Evolutionary conservation across 164 flowering plant genomes (phyloP), one percentile per base, ranked within the genome.

Genomic region (Echeveria elegans): DNA sequence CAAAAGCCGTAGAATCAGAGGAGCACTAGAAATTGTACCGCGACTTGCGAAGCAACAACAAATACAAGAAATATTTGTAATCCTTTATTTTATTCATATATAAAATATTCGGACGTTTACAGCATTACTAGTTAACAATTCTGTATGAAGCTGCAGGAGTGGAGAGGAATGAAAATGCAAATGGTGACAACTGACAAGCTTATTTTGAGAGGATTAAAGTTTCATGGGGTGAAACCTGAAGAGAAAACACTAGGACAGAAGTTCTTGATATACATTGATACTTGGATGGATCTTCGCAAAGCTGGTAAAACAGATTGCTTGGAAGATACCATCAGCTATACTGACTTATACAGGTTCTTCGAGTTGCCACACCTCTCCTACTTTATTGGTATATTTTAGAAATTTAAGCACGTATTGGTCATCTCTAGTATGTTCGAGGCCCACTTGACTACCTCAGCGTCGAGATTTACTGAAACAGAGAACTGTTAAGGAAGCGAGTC

Each of bases 171-270:
- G 74, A 68, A 1, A 29, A 80, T 19, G 14, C 47, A 7, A 82
- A 64, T 60, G 97, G 92, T n/a, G 98, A 93, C n/a, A n/a, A n/a
- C n/a, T n/a, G n/a, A n/a, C 75, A 93, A 87, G 68, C 96, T 93
- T n/a, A 76, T 90, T 29, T 34, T 93, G n/a, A 83, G 87, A 75
- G 98, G 97, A 4, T 74, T 90, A 74, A 83, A 68, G 76, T 90
- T 93, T 72, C 97, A 93, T 78, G 98, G 98, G 31, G 97, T 88
- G 52, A 82, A 83, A 64, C 73, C 71, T 23, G 96, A 87, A 76
- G 97, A 93, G 68, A 86, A 69, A 70, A 80, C 69, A 30, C 76
- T 90, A 53, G 98, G 98, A 58, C 98, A 93, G 85, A 93, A 89
- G 74, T 93, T 93, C 72, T 40, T 88, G 77, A 67, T 93, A 31